Base-by-base conservation (phyloP, 139 green algal species). In the Chlamydomonas applanata region DNA sequence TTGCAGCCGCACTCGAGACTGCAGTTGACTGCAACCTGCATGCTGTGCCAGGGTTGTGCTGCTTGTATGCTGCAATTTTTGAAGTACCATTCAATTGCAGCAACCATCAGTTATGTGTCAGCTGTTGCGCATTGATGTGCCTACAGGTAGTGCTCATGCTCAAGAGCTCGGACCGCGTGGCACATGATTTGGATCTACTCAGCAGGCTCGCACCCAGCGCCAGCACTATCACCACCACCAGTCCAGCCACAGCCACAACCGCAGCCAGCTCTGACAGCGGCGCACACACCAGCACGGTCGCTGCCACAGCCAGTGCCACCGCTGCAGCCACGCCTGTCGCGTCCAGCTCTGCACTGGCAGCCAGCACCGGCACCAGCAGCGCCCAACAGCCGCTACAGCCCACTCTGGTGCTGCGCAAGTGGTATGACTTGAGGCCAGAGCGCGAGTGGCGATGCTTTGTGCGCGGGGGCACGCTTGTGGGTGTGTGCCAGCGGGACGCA, bases 371-470 rank as follows among this genome's bases (percentile, higher is more conserved):
- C 44, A 9, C 40, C 4, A 36, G 40, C 57, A 16, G n/a, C 25
- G n/a, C 57, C 57, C 17, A 66, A 35, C 20, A 34, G 25, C 59
- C 59, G 4, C 25, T 53, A 11, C 25, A 2, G 9, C 62, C 33
- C 62, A 69, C 85, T 57, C 83, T 98, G 35, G 88, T 85, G 40
- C 79, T 98, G 66, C 87, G 89, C 20, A 85, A 91, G 61, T 97
- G 86, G 84, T 77, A 88, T 32, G 80, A 94, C 66, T 71, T 98
- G 64, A 71, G 80, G 40, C 93, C 92, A 11, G 89, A 89, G 57
- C 71, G 89, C n/a, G 94, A 98, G 86, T 97, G 98, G 75, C 86
- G 95, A 34, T 96, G 89, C 80, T 99, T 99, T 76, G 91, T 98
- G 29, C 56, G 49, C 0, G 59, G n/a, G 0, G 62, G 83, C 14